Evolutionary conservation across 164 flowering plant genomes (phyloP), one percentile per base, ranked within the genome.

Genomic region (Berberis vulgaris): DNA sequence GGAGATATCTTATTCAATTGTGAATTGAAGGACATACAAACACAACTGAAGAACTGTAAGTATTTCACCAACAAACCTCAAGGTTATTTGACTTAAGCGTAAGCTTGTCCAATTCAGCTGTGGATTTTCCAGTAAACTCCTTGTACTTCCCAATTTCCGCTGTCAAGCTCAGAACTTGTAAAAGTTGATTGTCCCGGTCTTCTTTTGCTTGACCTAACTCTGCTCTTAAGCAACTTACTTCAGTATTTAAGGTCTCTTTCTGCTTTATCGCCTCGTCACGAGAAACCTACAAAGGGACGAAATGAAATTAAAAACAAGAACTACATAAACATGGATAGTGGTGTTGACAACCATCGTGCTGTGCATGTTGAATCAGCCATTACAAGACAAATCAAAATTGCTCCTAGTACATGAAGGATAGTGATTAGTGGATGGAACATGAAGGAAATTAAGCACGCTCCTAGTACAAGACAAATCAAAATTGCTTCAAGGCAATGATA

Each of bases 191-290:
- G 63, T 84, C 91, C 46, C 91, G 83, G 26, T 86, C 96, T 9
- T 83, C 89, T 63, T 85, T 81, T 0, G 81, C 81, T 68, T 81
- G 82, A 41, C 81, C 82, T 41, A 88, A 53, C 43, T 88, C 89
- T 6, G 66, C 80, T 49, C 81, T 60, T 7, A 86, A 73, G 44
- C 73, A 66, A 41, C 57, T 71, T 3, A 78, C 79, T 69, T 88
- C 96, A 59, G 65, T 72, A 5, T 6, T 63, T 41, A 82, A 54
- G 47, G 68, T 57, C 55, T 84, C 87, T 65, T 75, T 88, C 59
- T 84, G 84, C 61, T 73, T 78, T 2, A 75, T 39, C 54, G 79
- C 82, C 41, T 86, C 89, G 46, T 81, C 82, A 11, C 69, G 78
- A 44, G 80, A 80, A 70, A 80, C 73, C 96, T 88, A 68, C 63